Evolutionary conservation across 179 eudicot genomes (phyloP), one percentile per base, ranked within the genome.

Genomic region (Vitellaria paradoxa): DNA sequence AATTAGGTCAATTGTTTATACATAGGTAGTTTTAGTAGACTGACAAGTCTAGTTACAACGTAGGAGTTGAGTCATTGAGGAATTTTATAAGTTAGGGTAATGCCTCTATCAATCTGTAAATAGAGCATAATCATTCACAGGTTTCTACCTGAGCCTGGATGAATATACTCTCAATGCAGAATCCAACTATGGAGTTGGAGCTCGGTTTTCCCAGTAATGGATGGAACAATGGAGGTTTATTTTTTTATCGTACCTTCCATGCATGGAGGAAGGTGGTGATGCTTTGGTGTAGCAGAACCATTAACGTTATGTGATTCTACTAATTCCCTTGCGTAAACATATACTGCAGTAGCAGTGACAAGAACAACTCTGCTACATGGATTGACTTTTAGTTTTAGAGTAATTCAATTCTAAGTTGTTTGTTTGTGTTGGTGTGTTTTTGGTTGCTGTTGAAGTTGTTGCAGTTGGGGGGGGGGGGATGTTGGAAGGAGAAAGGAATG

Each of bases 81-180:
- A 55, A 70, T 68, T 61, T 53, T 66, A 57, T 30, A 26, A 45
- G 24, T 76, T 61, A 71, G 68, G 79, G 13, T 63, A 30, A 12
- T 45, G 65, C 86, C 82, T 82, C 90, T 84, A 74, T 85, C 80
- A 76, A 85, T 84, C 88, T 92, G 87, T 86, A 87, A 86, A 89
- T 84, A 87, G 90, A 82, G 92, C 84, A 82, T 88, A 82, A 80
- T 84, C 76, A 79, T 84, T 84, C 90, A 63, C 74, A 30, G 79
- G 82, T 76, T 50, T 63, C 74, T 66, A 40, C n/a, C 15, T 8
- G 37, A 23, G 64, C 81, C 84, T 78, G 53, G 76, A 76, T 79
- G 83, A 76, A 79, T 74, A 80, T 81, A 23, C 83, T 81, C 86
- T 77, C 6, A 55, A 68, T 50, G 65, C 82, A 79, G 85, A 86